Conservation (phyloP, 257 asterid species). For the Perilla frutescens region DNA sequence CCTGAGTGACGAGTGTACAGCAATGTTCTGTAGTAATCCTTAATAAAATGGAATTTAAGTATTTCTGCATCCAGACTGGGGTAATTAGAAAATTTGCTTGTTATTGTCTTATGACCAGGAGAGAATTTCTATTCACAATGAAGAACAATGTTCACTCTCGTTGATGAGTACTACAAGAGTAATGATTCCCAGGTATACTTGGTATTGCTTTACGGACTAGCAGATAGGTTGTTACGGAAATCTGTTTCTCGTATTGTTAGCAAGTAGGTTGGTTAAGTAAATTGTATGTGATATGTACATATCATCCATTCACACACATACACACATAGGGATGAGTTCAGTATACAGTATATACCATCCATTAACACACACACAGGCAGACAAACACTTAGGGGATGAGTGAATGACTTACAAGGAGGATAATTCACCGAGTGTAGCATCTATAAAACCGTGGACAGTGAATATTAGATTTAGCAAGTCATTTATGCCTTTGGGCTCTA, state of each 20-base stretch:
- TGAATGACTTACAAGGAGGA: background rate
- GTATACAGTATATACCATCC: background rate
- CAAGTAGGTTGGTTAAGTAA: background rate
- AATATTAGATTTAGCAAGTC: background rate
- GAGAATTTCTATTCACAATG: background rate
- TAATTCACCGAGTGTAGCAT: background rate
- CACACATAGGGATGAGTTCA: background rate
- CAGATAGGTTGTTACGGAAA: background rate
- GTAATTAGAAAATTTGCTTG: background rate
- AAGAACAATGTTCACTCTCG: background rate
- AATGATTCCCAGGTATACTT: background rate
- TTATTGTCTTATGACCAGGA: background rate
- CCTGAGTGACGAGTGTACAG: background rate
- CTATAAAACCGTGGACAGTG: background rate
- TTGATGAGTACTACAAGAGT: background rate
- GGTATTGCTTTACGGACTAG: background rate
- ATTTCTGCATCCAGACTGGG: background rate
- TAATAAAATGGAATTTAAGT: slow-evolving; percentile 3
- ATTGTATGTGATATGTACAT: background rate
- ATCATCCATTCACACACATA: background rate
- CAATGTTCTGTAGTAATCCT: background rate
- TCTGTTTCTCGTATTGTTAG: too few species aligned
- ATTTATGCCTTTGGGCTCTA: background rate
- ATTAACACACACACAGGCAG: background rate
- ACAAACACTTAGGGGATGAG: background rate